Conservation (phyloP, 495 filamentous ascomycete species). For the Penicillium salamii region DNA sequence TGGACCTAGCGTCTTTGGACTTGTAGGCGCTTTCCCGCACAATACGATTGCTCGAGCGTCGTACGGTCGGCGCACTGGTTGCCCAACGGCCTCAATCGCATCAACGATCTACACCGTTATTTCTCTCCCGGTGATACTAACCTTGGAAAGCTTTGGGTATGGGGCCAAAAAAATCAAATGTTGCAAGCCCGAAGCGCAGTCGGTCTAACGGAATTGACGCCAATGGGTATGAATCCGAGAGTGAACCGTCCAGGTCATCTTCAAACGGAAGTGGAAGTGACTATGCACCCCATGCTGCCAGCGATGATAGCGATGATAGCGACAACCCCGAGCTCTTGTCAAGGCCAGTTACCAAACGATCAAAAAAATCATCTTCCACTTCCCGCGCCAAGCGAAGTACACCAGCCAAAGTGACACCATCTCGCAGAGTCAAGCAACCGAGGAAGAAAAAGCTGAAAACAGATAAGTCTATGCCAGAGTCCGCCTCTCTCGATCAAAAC, state of each 20-base stretch:
- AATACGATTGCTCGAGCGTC: no score
- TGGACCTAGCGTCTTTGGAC: no score
- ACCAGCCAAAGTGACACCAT: background rate
- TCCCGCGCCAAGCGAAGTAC: background rate
- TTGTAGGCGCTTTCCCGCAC: no score
- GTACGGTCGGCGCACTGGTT: no score
- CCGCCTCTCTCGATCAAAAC: background rate
- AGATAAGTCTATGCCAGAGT: background rate
- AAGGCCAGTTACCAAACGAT: background rate
- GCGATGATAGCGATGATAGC: conserved; percentile 1
- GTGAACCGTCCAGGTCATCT: background rate
- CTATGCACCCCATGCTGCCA: background rate
- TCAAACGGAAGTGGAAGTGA: background rate
- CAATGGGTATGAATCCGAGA: background rate
- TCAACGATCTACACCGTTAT: no score
- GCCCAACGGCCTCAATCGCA: no score
- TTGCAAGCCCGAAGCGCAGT: background rate
- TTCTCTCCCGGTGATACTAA: no score
- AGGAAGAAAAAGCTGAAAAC: background rate
- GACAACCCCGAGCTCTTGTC: background rate
- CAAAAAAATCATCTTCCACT: background rate
- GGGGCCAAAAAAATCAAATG: no score
- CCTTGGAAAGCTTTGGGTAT: no score
- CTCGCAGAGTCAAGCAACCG: background rate
- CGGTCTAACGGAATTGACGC: background rate